phyloP scores from a whole-genome alignment of 2,329 filamentous ascomycete genomes.

The Phialophora chinensis region DNA sequence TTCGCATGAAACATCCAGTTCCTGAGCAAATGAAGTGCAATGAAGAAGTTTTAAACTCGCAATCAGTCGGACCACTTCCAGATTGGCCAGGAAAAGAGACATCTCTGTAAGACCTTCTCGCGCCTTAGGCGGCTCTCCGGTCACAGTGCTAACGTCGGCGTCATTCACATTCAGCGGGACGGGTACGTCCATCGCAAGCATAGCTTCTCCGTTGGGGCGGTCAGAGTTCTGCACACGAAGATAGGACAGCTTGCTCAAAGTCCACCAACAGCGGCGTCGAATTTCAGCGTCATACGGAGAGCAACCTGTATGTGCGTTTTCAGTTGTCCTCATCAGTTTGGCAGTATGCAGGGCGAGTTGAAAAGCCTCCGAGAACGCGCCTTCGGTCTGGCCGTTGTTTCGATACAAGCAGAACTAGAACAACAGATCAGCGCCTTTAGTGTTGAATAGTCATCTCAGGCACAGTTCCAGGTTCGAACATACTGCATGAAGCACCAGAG shows the following conservation, averaged over 20 bases:
- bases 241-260: not conserved
- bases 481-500: constrained; percentile 7
- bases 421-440: not conserved
- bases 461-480: not conserved
- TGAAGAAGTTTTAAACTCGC: not conserved
- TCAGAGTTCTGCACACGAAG: not conserved
- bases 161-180: constrained; percentile 5
- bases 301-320: not conserved
- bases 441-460: no score
- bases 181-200: not conserved
- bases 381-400: not conserved
- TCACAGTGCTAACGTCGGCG: not conserved
- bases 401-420: constrained; percentile 1
- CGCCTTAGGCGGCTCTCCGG: not conserved
- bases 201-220: not conserved
- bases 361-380: not conserved
- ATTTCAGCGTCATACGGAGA: constrained; percentile 3
- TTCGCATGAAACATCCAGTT: not conserved
- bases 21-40: not conserved
- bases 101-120: constrained; percentile 3
- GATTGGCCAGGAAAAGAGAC: constrained; percentile 5
- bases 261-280: constrained; percentile 9
- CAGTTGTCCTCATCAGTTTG: not conserved
- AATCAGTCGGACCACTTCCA: not conserved
- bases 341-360: not conserved